phyloP scores from a whole-genome alignment of 331 rosid genomes.

The Phaseolus coccineus region DNA sequence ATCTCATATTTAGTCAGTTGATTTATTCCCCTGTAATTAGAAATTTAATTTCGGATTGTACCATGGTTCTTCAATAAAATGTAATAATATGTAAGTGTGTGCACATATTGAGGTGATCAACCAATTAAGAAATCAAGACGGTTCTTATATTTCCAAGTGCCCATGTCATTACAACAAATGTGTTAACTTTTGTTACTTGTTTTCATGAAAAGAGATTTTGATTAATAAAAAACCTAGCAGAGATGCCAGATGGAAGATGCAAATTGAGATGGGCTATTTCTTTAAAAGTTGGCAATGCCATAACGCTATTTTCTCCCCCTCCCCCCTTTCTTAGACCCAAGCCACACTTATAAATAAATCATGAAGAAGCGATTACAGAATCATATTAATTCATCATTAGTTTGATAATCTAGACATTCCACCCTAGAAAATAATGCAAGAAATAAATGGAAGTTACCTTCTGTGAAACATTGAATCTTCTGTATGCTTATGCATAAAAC shows the following conservation, averaged over 20 bases:
- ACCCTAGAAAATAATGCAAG: slow-evolving; percentile 8
- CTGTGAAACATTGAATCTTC: slow-evolving; percentile 14
- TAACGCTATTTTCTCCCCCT: neutral
- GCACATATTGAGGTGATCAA: neutral
- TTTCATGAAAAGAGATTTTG: slow-evolving; percentile 17
- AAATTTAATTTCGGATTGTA: neutral
- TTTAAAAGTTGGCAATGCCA: slow-evolving; percentile 9
- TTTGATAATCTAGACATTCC: slow-evolving; percentile 15
- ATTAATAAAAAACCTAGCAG: neutral
- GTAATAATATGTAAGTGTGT: neutral
- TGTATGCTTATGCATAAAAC: slow-evolving; percentile 16
- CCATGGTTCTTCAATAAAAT: slow-evolving; percentile 1
- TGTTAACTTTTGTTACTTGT: slow-evolving; percentile 5
- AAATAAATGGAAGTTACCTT: slow-evolving; percentile 18
- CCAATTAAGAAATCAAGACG: slow-evolving; percentile 2
- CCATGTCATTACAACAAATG: slow-evolving; percentile 7
- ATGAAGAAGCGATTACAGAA: neutral
- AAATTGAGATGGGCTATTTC: neutral
- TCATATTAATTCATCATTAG: neutral
- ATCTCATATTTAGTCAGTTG: slow-evolving; percentile 14
- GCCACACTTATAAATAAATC: neutral
- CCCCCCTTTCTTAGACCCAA: neutral
- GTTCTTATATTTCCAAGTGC: neutral
- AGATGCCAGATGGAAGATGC: neutral
- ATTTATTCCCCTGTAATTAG: slow-evolving; percentile 10